Evolutionary conservation across 345 rosid genomes (phyloP).

Genomic region (Citrus inodora): DNA sequence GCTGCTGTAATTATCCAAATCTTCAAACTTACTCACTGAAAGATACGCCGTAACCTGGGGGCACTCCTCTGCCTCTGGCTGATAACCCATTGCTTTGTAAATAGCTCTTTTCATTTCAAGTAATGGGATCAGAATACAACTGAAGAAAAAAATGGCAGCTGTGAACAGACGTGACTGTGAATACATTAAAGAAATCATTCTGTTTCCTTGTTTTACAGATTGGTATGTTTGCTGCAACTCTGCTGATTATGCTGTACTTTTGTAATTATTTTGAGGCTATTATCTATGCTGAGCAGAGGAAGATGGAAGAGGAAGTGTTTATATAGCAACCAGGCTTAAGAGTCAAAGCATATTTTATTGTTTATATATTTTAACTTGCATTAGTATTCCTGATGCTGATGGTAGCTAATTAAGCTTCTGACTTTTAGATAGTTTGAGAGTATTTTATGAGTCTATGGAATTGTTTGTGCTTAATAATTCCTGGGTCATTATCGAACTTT

Average conservation of each 20-base stretch:
- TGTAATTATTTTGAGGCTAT: no score
- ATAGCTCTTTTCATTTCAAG: slow-evolving; percentile 28
- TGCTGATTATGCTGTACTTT: no score
- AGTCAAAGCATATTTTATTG: slow-evolving; percentile 5
- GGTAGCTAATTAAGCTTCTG: neutral
- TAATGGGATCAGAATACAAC: slow-evolving; percentile 49
- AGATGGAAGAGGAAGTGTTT: neutral
- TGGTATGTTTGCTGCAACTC: neutral
- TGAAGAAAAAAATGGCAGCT: slow-evolving; percentile 52
- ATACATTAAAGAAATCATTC: slow-evolving; percentile 48
- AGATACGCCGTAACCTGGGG: slow-evolving; percentile 14
- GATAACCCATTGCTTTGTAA: slow-evolving; percentile 3
- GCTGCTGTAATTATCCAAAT: slow-evolving; percentile 11
- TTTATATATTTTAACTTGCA: neutral
- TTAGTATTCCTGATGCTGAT: neutral
- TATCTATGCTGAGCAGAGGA: no score
- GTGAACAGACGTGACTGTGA: slow-evolving; percentile 40
- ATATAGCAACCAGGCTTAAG: neutral
- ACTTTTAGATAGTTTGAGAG: slow-evolving; percentile 1
- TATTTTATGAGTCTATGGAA: neutral
- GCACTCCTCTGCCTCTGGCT: slow-evolving; percentile 3
- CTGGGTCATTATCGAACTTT: slow-evolving; percentile 14
- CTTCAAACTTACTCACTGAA: slow-evolving; percentile 34
- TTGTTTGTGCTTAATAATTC: neutral
- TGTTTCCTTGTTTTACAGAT: neutral